Evolutionary conservation across 106 monocot species (phyloP).

Genomic region (Apostasia shenzhenica): DNA sequence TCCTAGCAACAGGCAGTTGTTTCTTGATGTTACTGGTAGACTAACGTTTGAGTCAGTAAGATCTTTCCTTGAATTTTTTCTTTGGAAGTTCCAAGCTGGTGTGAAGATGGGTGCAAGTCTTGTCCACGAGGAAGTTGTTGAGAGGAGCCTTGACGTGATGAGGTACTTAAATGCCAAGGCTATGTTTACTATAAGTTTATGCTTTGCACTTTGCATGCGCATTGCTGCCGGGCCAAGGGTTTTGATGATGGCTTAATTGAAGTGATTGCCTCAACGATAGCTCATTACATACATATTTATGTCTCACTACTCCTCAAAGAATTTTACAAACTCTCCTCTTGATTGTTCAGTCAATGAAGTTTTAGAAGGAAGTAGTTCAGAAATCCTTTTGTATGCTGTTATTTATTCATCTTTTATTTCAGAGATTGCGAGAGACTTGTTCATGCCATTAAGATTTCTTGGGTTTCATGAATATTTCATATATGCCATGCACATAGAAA

Average conservation of each 20-base stretch:
- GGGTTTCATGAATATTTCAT: too few species aligned
- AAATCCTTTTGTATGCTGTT: too few species aligned
- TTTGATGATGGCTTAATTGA: slow-evolving; percentile 24
- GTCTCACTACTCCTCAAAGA: too few species aligned
- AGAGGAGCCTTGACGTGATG: slow-evolving; percentile 44
- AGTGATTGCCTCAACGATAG: background rate
- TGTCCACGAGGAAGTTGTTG: slow-evolving; percentile 34
- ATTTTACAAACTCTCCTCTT: too few species aligned
- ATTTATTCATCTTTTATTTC: too few species aligned
- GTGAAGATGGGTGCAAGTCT: slow-evolving; percentile 28
- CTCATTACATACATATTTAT: too few species aligned
- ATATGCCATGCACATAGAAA: too few species aligned
- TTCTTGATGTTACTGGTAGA: slow-evolving; percentile 75
- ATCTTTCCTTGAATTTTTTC: slow-evolving; percentile 58
- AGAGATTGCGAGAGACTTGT: too few species aligned
- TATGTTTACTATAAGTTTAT: slow-evolving; percentile 41
- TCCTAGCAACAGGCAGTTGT: slow-evolving; percentile 48
- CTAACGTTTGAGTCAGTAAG: slow-evolving; percentile 68
- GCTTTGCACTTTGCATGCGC: slow-evolving; percentile 74
- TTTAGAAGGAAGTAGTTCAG: too few species aligned
- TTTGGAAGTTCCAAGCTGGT: slow-evolving; percentile 32
- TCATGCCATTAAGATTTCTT: too few species aligned
- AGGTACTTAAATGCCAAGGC: slow-evolving; percentile 45
- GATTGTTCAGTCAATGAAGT: too few species aligned
- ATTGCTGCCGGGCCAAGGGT: slow-evolving; percentile 23